Evolutionary conservation across 768 basidiomycete genomes (phyloP).

Genomic region (Roridomyces roridus): DNA sequence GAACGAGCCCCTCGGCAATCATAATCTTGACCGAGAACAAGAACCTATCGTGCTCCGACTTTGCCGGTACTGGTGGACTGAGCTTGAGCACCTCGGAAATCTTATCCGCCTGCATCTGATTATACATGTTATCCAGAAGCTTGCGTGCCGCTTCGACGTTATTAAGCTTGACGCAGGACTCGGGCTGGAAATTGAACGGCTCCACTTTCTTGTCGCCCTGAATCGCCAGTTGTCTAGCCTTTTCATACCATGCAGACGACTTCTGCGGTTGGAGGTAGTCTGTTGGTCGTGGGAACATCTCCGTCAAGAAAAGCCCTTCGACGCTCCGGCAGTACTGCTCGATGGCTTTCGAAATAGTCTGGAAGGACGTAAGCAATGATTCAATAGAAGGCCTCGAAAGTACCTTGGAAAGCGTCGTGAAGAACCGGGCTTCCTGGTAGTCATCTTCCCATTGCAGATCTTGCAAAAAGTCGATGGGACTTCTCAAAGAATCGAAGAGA

Average conservation of each 20-base stretch:
- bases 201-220: conserved; percentile 91
- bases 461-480: conserved; percentile 87
- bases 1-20: conserved; percentile 87
- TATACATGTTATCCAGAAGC: conserved; percentile 93
- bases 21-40: conserved; percentile 95
- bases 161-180: conserved; percentile 97
- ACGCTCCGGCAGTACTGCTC: conserved; percentile 91
- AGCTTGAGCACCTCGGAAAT: conserved; percentile 68
- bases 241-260: conserved; percentile 88
- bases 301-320: conserved; percentile 89
- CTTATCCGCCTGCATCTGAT: conserved; percentile 88
- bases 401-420: conserved; percentile 89
- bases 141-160: conserved; percentile 93
- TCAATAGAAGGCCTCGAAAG: background rate
- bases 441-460: conserved; percentile 93
- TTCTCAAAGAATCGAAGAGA: conserved; percentile 91
- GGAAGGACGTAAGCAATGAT: background rate
- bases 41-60: conserved; percentile 69
- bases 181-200: conserved; percentile 91
- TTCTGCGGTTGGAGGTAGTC: conserved; percentile 86
- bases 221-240: conserved; percentile 76
- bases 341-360: conserved; percentile 92
- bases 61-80: conserved; percentile 76
- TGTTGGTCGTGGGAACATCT: conserved; percentile 88
- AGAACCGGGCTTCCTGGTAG: conserved; percentile 88